Base-by-base conservation (phyloP, 306 rosid species). In the Mimosa bimucronata region DNA sequence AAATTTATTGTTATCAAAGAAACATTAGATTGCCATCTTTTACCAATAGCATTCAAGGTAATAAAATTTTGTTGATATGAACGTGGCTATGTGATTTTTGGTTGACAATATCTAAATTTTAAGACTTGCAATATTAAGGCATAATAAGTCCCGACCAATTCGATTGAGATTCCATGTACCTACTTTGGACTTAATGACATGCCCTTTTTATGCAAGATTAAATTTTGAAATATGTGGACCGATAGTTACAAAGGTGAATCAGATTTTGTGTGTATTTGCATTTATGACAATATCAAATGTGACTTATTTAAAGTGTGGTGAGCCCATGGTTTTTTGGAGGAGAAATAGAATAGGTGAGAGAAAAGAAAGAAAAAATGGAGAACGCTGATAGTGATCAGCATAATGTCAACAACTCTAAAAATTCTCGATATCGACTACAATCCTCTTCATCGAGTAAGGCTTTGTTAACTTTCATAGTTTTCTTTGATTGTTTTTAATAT, bases 361-460 rank as follows among this genome's bases (percentile, higher is more conserved):
- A 53, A 52, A 34, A 16, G 7, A 13, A 34, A 23, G n/a, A n/a
- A n/a, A n/a, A 11, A 40, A 80, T 74, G 69, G 23, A 53, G 40
- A 31, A 67, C 44, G 30, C 4, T 4, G 23, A 15, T 8, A 55
- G 19, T 29, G 48, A 45, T 16, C 14, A 48, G 62, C 53, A 62
- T 3, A 78, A 42, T 41, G 16, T 16, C 34, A 52, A 2, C 75
- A 31, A 19, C 44, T 5, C 15, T 44, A 19, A 26, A 6, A 10
- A 19, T 58, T 29, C 80, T 29, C 26, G 31, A 7, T 28, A 26
- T 18, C 65, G 38, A 45, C 50, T 21, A 30, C 28, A 14, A 65
- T 31, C 73, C 3, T 77, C 65, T 1, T 77, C 26, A 13, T 29
- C 80, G 42, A 48, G 80, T 77, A 65, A 65, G 73, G 15, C 19